Evolutionary conservation across 257 asterid species (phyloP).

Genomic region (Haberlea rhodopensis): DNA sequence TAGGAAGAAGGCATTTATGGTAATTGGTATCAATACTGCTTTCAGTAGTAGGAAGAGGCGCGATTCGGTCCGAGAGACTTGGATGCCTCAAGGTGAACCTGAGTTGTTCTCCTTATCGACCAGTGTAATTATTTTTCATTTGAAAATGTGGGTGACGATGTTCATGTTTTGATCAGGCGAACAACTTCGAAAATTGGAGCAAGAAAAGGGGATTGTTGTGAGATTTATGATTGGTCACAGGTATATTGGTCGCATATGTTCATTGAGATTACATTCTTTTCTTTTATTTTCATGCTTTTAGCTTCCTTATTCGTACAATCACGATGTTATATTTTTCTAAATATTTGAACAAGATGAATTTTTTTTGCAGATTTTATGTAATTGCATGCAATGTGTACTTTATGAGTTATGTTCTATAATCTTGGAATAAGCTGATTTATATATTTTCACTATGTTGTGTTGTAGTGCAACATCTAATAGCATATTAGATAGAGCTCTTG

Average conservation of each 20-base stretch:
- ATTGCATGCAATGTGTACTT: not conserved
- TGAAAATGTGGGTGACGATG: not conserved
- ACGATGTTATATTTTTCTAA: too few relatives aligned
- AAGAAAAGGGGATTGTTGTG: slow-evolving; percentile 89
- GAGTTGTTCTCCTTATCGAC: not conserved
- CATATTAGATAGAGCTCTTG: slow-evolving; percentile 92
- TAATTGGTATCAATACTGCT: slow-evolving; percentile 97
- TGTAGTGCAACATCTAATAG: slow-evolving; percentile 89
- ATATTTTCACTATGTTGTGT: slow-evolving; percentile 18
- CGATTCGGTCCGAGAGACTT: slow-evolving; percentile 87
- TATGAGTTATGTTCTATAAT: not conserved
- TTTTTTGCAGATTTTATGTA: not conserved
- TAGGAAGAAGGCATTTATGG: slow-evolving; percentile 84
- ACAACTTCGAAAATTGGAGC: slow-evolving; percentile 73
- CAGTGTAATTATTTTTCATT: too few relatives aligned
- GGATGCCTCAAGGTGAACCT: slow-evolving; percentile 96
- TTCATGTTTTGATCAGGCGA: slow-evolving; percentile 52
- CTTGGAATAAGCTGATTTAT: slow-evolving; percentile 8
- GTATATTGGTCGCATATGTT: slow-evolving; percentile 34
- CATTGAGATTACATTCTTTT: not conserved
- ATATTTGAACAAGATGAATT: not conserved
- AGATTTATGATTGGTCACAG: slow-evolving; percentile 99
- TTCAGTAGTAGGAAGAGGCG: slow-evolving; percentile 97
- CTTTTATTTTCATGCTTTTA: not conserved
- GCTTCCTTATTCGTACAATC: not conserved